Base-by-base conservation (phyloP, 768 basidiomycete species). In the Daedaleopsis sinensis region DNA sequence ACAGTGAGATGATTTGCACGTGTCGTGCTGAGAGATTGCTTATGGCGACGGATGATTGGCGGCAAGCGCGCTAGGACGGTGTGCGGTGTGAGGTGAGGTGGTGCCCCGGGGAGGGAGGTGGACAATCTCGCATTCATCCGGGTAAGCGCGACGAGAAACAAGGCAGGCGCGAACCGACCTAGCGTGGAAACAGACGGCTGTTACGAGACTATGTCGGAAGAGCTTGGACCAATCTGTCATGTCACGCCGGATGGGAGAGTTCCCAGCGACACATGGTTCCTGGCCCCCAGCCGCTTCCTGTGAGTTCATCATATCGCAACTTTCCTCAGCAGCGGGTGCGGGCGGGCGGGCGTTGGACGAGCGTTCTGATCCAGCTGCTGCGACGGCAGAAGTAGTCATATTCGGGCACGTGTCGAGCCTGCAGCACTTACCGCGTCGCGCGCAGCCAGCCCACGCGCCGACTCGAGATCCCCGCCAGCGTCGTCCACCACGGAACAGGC, bases 301-400 rank as follows among this genome's bases (percentile, higher is more conserved):
- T 32, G 27, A 32, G 27, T 49, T 5, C 48, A 32, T 49, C 46
- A 51, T 51, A 55, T 43, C 27, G 27, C 53, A 35, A 43, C 11
- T 51, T 35, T 19, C 24, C 50, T 47, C 56, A 2, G 21, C 43
- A 32, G 15, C 37, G 11, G 57, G 55, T 42, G 49, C 19, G 32
- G n/a, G 39, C 39, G 52, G 35, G 37, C 60, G 47, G 18, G 15
- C 52, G 43, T 32, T 32, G 53, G 38, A 24, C 23, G 21, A 58
- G 24, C 32, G 47, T 46, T 46, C 57, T 63, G 5, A 47, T 24
- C 27, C 27, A n/a, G n/a, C 27, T 32, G 27, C 42, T 37, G 44
- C 47, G 54, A 58, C 62, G 58, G 62, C 58, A 55, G 58, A 64
- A 59, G 62, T 59, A 59, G 58, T 59, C 58, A 59, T 59, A 59